Evolutionary conservation across 2,329 filamentous ascomycete species (phyloP), one percentile per base, ranked within the genome.

Genomic region (Fusarium scirpi): DNA sequence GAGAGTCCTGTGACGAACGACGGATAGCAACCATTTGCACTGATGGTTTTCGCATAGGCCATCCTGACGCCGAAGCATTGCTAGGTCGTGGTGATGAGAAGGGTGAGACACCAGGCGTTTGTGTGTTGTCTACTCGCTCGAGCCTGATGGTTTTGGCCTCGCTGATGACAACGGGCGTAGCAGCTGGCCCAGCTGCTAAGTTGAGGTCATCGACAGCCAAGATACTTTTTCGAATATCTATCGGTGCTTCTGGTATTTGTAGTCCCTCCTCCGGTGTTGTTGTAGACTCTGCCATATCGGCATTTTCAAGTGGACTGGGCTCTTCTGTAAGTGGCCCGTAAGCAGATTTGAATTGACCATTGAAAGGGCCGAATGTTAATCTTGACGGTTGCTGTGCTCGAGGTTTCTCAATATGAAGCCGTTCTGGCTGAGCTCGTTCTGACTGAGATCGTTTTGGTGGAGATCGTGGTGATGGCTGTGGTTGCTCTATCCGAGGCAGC

Each of bases 111-210:
- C 43, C 27, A 7, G 69, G 69, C 10, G 34, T 38, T 38, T 38
- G 34, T 38, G 65, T 70, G 47, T 65, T 73, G 5, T 72, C 70
- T n/a, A 69, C 59, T 48, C 70, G 56, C 49, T 72, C 71, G 7
- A 74, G 48, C 16, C 49, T 68, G 11, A 74, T 47, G 1, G 67
- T 67, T 47, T 69, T 74, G 41, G 71, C 71, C 43, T 74, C 69
- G 20, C 63, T 69, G 29, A 73, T 61, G 12, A 72, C 59, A 6
- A 57, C 60, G 6, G 68, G 60, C 16, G 63, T 44, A 22, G 70
- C 53, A 15, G 71, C 69, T 22, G 68, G 67, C 13, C 22, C 55
- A 20, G 48, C 58, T 9, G 56, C 60, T n/a, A 70, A 25, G 15
- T 56, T 55, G 16, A 70, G 47, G 12, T 58, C 58, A 29, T 72